Percentiles rank a stretch among this genome's conserved stretches.
phyloP scores from a whole-genome alignment of 352 stramenopile species.

The Pythium dissotocum region DNA sequence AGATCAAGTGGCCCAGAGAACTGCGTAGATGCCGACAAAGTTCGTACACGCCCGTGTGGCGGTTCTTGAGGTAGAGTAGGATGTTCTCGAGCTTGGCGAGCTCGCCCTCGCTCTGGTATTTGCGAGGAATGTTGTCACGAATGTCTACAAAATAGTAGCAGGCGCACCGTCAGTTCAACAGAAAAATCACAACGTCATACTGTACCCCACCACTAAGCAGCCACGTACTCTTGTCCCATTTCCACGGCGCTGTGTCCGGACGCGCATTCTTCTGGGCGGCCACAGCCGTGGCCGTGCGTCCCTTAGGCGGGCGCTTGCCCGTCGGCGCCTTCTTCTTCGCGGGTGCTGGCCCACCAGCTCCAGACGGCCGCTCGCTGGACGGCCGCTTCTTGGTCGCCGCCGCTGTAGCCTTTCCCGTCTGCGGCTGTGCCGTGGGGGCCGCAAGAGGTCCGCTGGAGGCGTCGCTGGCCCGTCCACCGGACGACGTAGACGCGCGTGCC shows the following conservation, averaged over 20 bases:
- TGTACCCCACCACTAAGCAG: neutral
- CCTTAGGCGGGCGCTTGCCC: constrained; percentile 14
- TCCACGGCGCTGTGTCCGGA: constrained; percentile 53
- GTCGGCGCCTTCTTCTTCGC: constrained; percentile 26
- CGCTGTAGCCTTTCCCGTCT: neutral
- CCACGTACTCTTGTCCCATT: constrained; percentile 75
- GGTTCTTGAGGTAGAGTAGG: constrained; percentile 85
- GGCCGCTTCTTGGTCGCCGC: constrained; percentile 18
- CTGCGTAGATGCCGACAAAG: neutral
- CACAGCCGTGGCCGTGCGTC: constrained; percentile 22
- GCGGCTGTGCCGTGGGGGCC: neutral
- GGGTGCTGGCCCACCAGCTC: neutral
- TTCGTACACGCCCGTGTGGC: constrained; percentile 73
- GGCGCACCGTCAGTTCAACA: neutral
- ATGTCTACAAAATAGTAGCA: constrained; percentile 41
- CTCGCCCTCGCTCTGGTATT: constrained; percentile 79
- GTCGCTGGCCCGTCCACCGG: constrained; percentile 7
- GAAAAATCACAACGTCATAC: neutral
- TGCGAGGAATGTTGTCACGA: constrained; percentile 76
- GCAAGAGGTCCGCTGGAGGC: constrained; percentile 14
- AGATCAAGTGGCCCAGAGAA: constrained; percentile 3
- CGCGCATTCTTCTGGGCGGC: constrained; percentile 31
- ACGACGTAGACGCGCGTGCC: neutral
- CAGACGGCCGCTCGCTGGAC: constrained; percentile 3
- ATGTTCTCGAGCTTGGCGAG: constrained; percentile 88